These are phyloP conservation scores for Sporodiniella umbellata DNA, from an alignment of 371 early-diverging fungal genomes.

Conservation along the genomic window DNA sequence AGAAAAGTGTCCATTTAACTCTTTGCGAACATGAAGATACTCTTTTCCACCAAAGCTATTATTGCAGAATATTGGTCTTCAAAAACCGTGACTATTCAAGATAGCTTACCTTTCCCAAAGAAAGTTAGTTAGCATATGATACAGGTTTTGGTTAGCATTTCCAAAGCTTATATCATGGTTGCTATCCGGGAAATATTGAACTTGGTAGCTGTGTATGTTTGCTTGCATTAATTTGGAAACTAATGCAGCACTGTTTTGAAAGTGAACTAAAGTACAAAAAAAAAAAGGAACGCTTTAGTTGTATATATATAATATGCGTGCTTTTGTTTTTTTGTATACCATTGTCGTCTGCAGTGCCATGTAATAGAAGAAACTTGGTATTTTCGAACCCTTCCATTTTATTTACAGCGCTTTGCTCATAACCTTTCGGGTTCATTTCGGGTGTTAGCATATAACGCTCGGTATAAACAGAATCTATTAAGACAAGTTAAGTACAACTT, in stretches of 20 bases:
- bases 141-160: slow-evolving; percentile 67
- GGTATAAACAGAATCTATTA: slow-evolving; percentile 83
- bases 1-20: slow-evolving; percentile 29
- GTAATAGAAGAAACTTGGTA: slow-evolving; percentile 74
- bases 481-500: not conserved
- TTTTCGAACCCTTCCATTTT: slow-evolving; percentile 79
- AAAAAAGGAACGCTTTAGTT: too few species aligned
- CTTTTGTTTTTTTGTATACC: too few species aligned
- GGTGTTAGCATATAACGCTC: slow-evolving; percentile 95
- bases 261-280: slow-evolving; percentile 18
- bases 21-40: slow-evolving; percentile 40
- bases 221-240: slow-evolving; percentile 69
- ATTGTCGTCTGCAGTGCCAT: slow-evolving; percentile 90
- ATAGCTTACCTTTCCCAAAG: slow-evolving; percentile 40
- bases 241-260: slow-evolving; percentile 82
- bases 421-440: slow-evolving; percentile 70
- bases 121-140: slow-evolving; percentile 39
- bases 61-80: not conserved
- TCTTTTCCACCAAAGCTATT: slow-evolving; percentile 47
- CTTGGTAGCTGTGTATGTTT: slow-evolving; percentile 70
- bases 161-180: slow-evolving; percentile 84
- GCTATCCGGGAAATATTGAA: slow-evolving; percentile 86
- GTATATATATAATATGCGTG: too few species aligned
- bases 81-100: not conserved
- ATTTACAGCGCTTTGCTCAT: slow-evolving; percentile 67